Evolutionary conservation across 805 yeast species (phyloP).

Genomic region (Debaryomyces prosopidis): DNA sequence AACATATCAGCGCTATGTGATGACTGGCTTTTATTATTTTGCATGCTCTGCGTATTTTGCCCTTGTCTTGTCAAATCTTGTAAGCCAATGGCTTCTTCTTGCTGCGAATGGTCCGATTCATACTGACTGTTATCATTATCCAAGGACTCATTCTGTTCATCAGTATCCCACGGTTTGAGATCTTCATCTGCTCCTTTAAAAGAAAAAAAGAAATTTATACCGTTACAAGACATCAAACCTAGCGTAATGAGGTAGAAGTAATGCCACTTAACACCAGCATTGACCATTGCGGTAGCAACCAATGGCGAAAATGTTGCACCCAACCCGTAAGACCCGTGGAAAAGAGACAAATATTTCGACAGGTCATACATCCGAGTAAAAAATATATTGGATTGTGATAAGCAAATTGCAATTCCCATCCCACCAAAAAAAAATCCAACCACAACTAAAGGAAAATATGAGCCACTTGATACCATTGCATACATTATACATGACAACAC

Average conservation of each 20-base stretch:
- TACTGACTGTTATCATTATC: conserved; percentile 1
- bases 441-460: conserved; percentile 48
- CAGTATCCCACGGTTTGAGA: conserved; percentile 33
- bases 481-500: conserved; percentile 39
- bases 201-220: conserved; percentile 35
- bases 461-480: conserved; percentile 47
- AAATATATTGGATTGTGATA: conserved; percentile 55
- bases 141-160: conserved; percentile 5
- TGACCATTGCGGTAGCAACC: conserved; percentile 55
- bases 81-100: background rate
- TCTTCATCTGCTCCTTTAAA: conserved; percentile 53
- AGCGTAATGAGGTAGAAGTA: conserved; percentile 48
- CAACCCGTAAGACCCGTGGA: conserved; percentile 71
- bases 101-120: background rate
- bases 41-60: background rate
- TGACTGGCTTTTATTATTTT: background rate
- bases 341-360: conserved; percentile 57
- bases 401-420: conserved; percentile 49
- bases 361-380: conserved; percentile 50
- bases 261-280: conserved; percentile 54
- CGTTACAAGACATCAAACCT: conserved; percentile 35
- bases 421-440: conserved; percentile 60
- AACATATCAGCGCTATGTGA: conserved; percentile 15
- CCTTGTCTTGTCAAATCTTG: background rate
- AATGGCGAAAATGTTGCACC: conserved; percentile 75